Base-by-base conservation (phyloP, 352 stramenopile genomes). In the Globisporangium paddicum region DNA sequence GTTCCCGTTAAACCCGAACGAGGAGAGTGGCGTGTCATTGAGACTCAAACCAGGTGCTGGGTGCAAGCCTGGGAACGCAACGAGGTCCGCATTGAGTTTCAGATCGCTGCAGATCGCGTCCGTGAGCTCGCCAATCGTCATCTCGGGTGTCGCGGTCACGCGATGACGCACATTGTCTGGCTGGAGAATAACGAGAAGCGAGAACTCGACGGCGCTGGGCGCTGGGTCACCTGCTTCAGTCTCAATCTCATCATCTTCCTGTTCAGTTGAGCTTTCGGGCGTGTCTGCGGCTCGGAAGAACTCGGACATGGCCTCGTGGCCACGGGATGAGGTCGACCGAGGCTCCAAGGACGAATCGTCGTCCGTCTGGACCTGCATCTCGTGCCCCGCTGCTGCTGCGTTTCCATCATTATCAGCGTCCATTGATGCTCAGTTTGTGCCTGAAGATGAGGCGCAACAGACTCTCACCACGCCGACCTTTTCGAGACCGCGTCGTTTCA, bases 91-190 rank as follows among this genome's bases (percentile, higher is more conserved):
- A 9, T 65, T 66, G n/a, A 90, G 56, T 55, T 84, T 72, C 19
- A 93, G 66, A 23, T 91, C 77, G 25, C 52, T 65, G 37, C 70
- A 83, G n/a, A 93, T 76, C 41, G 78, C 59, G 25, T 82, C 65
- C 0, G 75, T 80, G 32, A 96, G 47, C 38, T 64, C 64, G 13
- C 64, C 72, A 5, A 94, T 60, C 5, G 77, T 90, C 11, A 62
- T 78, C 8, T 77, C 60, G 1, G 68, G 42, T 9, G 76, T 85
- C 34, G 81, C 82, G 8, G 73, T 60, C 49, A 96, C 75, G 34
- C 72, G 71, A 60, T 94, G 84, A 32, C 82, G 69, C 37, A 94
- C 82, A 19, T 80, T 83, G 25, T 94, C 81, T 13, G 84, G 84
- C 59, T 93, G 77, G 18, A 96, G 55, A 21, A 92, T 62, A 21